phyloP scores from a whole-genome alignment of 1,139 yeast species.

The Pichia sp. region DNA sequence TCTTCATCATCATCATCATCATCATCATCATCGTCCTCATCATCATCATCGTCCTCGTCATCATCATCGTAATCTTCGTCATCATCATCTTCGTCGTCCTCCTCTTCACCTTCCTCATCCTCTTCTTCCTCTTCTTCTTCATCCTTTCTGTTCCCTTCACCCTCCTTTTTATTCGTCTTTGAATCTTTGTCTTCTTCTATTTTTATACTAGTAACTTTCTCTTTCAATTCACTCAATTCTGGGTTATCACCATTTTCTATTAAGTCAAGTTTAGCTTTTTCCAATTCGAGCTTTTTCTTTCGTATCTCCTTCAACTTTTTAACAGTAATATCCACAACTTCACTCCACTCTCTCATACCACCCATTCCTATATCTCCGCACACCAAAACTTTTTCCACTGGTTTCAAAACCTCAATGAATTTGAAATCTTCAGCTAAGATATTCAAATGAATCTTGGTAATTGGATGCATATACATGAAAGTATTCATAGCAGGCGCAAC shows the following conservation, averaged over 20 bases:
- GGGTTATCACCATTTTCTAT: constrained; percentile 25
- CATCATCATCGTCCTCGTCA: constrained; percentile 7
- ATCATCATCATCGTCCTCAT: constrained; percentile 3
- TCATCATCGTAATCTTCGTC: constrained; percentile 4
- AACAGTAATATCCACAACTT: constrained; percentile 75
- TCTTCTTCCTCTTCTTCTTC: constrained; percentile 23
- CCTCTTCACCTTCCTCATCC: constrained; percentile 22
- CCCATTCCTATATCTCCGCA: constrained; percentile 98
- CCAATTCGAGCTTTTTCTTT: constrained; percentile 15
- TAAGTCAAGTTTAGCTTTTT: constrained; percentile 19
- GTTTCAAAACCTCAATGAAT: constrained; percentile 80
- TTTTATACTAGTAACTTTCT: constrained; percentile 19
- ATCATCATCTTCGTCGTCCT: constrained; percentile 21
- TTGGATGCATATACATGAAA: constrained; percentile 90
- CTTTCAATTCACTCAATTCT: neutral
- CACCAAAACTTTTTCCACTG: constrained; percentile 87
- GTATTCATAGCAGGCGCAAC: constrained; percentile 98
- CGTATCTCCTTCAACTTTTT: constrained; percentile 42
- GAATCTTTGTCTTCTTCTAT: constrained; percentile 26
- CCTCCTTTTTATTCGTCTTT: constrained; percentile 16
- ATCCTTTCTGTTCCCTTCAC: constrained; percentile 17
- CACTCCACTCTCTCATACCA: constrained; percentile 97
- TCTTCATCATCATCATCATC: constrained; percentile 9
- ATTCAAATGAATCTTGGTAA: constrained; percentile 76
- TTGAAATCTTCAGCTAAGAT: constrained; percentile 58